Conservation (phyloP, 73 alveolate species). For the Symbiodinium pilosum region DNA sequence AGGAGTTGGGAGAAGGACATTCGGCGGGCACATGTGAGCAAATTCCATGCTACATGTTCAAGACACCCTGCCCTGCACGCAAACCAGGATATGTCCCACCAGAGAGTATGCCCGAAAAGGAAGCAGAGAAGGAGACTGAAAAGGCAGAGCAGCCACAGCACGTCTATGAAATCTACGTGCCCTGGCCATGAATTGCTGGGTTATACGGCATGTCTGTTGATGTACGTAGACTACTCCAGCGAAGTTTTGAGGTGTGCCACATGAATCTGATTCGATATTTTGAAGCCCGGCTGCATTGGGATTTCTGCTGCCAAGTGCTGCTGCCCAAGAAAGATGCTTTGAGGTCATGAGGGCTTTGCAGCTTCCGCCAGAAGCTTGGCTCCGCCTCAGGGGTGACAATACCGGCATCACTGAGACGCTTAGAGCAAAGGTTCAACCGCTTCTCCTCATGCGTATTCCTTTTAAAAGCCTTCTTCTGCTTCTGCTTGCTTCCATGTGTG, state of each 20-base stretch:
- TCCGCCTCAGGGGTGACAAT: slow-evolving; percentile 73
- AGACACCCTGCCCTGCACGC: neutral
- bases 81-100: slow-evolving; percentile 16
- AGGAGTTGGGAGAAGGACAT: slow-evolving; percentile 63
- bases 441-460: no score
- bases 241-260: slow-evolving; percentile 41
- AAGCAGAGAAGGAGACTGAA: neutral
- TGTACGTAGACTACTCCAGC: neutral
- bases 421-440: no score
- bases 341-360: slow-evolving; percentile 86
- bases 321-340: neutral
- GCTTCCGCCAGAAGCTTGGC: slow-evolving; percentile 94
- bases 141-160: slow-evolving; percentile 36
- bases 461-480: no score
- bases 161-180: slow-evolving; percentile 61
- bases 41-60: no score
- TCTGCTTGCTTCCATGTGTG: no score
- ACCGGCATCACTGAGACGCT: slow-evolving; percentile 67
- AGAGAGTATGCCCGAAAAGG: neutral
- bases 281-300: neutral
- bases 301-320: neutral
- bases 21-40: no score
- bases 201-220: no score
- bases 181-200: neutral
- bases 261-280: slow-evolving; percentile 68